phyloP scores from a whole-genome alignment of 2,329 filamentous ascomycete genomes.

The Fusarium papillatum region DNA sequence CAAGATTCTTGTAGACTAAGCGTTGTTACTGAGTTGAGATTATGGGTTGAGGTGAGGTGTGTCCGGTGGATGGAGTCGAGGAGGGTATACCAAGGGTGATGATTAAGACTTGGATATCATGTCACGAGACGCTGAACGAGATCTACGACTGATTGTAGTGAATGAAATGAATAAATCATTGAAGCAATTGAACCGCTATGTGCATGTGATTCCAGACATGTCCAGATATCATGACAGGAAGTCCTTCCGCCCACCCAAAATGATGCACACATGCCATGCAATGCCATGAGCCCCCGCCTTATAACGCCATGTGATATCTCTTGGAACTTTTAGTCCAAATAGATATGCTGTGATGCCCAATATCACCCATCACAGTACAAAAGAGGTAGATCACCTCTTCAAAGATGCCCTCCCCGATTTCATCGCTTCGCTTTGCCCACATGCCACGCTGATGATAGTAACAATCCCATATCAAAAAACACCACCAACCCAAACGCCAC shows the following conservation, averaged over 20 bases:
- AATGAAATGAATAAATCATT: conserved; percentile 6
- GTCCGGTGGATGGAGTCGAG: conserved; percentile 26
- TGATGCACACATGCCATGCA: conserved; percentile 3
- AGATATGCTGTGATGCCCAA: conserved; percentile 22
- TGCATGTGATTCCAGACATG: conserved; percentile 28
- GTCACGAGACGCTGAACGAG: conserved; percentile 13
- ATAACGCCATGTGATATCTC: conserved; percentile 37
- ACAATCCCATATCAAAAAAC: conserved; percentile 9
- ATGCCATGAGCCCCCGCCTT: conserved; percentile 10
- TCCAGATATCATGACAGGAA: conserved; percentile 30
- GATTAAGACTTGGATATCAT: conserved; percentile 2
- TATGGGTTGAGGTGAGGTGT: conserved; percentile 11
- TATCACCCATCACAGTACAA: conserved; percentile 20
- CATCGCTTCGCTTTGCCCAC: conserved; percentile 17
- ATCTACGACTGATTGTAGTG: conserved; percentile 6
- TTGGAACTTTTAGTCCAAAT: conserved; percentile 19
- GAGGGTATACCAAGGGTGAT: neutral
- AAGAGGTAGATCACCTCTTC: neutral
- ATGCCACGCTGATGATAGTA: conserved; percentile 9
- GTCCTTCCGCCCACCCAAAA: neutral
- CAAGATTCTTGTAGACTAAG: conserved; percentile 86
- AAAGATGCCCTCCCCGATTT: conserved; percentile 4
- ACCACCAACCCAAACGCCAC: conserved; percentile 2
- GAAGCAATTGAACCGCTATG: conserved; percentile 1
- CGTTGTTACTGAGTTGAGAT: neutral